Conservation (phyloP, 257 asterid genomes). For the Nicotiana attenuata region DNA sequence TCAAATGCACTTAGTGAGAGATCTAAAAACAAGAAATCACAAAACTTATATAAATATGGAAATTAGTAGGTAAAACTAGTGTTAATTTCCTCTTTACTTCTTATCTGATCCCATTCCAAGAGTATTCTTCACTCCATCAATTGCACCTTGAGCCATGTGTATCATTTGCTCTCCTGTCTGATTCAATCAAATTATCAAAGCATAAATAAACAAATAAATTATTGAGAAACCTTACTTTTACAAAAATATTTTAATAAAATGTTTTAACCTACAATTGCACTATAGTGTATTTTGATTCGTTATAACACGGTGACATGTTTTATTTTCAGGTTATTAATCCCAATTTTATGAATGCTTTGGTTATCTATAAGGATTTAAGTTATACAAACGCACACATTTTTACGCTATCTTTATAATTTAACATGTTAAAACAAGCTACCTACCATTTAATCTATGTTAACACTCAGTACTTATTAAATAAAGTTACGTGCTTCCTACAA, state of each 20-base stretch:
- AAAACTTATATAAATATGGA: background rate
- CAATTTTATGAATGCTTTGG: background rate
- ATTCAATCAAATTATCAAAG: background rate
- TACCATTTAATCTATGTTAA: too few relatives aligned
- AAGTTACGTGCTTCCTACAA: too few relatives aligned
- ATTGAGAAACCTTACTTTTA: background rate
- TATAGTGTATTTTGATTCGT: background rate
- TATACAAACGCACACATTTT: background rate
- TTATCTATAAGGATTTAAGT: background rate
- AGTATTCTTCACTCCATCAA: conserved; percentile 70
- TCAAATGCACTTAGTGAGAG: background rate
- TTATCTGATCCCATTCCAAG: conserved; percentile 55
- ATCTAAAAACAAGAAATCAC: background rate
- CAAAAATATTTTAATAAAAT: background rate
- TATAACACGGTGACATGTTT: background rate
- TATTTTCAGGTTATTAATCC: background rate
- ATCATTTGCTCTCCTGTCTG: conserved; percentile 55
- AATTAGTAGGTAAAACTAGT: background rate
- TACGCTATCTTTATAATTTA: too few relatives aligned
- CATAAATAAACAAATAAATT: background rate
- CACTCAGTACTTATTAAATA: too few relatives aligned
- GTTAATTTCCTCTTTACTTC: conserved; percentile 33
- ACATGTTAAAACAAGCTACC: too few relatives aligned
- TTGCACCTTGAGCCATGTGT: conserved; percentile 61
- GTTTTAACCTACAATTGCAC: background rate